Base-by-base conservation (phyloP, 108 stramenopile species). In the Pseudonitzschia multiseries region DNA sequence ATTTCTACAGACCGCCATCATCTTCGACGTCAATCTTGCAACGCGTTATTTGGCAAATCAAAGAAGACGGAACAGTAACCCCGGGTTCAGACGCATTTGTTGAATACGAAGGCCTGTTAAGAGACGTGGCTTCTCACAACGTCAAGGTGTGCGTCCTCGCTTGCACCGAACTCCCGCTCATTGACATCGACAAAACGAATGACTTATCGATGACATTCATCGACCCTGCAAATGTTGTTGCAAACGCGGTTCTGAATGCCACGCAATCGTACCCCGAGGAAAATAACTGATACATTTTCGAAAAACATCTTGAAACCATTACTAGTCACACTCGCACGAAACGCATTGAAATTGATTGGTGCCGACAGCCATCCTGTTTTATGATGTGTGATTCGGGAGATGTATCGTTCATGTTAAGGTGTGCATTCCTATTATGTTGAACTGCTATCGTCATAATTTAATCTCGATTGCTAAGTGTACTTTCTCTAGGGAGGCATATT, bases 101-200 rank as follows among this genome's bases (percentile, higher is more conserved):
- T 8, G 61, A 31, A 31, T 62, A 62, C 40, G 29, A 62, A 62
- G 18, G 15, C 20, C n/a, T 62, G n/a, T 18, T 62, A 13, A 62
- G n/a, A 21, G 61, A 62, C 10, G 32, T 40, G 26, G 61, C 20
- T 29, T n/a, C 40, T 0, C 40, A n/a, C 12, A 29, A 28, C 10
- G 61, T 62, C 15, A 33, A 31, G 18, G 32, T 62, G 33, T 62
- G 61, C 15, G 40, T 62, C 61, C 61, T 62, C 32, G 61, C 61
- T 4, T 62, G 61, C n/a, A 62, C 61, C 33, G 61, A 62, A 40
- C 61, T 62, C n/a, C 61, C 61, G 18, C 61, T 62, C 8, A 62
- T 62, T 40, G 20, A 62, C 18, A 40, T 40, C 10, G 33, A 62
- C 13, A 10, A 41, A 17, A n/a, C 13, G 14, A 33, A 33, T 20